phyloP scores from a whole-genome alignment of 495 filamentous ascomycete species.

The Letharia lupina region DNA sequence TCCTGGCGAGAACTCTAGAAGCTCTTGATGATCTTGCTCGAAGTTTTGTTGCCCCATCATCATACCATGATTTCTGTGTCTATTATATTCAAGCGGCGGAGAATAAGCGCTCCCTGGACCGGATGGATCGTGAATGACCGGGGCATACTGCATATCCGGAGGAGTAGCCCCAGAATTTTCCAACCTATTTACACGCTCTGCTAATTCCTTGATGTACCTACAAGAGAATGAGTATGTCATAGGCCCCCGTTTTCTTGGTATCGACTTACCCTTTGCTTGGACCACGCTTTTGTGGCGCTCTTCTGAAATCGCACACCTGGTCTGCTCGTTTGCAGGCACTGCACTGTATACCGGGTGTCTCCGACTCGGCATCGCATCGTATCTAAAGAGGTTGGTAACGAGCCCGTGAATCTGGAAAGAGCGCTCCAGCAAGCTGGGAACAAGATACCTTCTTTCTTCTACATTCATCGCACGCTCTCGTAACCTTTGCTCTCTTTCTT shows the following conservation, averaged over 20 bases:
- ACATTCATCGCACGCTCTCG: conserved; percentile 90
- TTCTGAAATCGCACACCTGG: conserved; percentile 76
- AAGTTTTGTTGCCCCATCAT: conserved; percentile 40
- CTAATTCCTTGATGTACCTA: conserved; percentile 94
- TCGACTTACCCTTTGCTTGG: conserved; percentile 79
- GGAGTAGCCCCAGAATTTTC: conserved; percentile 46
- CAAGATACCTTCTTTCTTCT: conserved; percentile 72
- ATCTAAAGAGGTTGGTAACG: conserved; percentile 46
- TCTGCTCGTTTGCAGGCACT: conserved; percentile 76
- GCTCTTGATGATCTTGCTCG: conserved; percentile 10
- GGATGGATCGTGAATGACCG: conserved; percentile 37
- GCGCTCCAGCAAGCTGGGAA: not conserved
- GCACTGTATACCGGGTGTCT: conserved; percentile 70
- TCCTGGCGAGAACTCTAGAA: conserved; percentile 7
- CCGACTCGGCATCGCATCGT: conserved; percentile 80
- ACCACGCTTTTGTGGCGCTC: conserved; percentile 89
- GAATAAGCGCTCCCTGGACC: not conserved
- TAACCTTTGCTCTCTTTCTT: conserved; percentile 83
- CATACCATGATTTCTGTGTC: conserved; percentile 52
- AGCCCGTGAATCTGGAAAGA: conserved; percentile 1
- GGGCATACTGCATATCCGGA: conserved; percentile 33
- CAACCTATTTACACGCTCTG: conserved; percentile 75
- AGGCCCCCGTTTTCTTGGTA: not conserved
- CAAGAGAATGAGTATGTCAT: conserved; percentile 15
- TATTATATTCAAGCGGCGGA: conserved; percentile 16